A percentile compares a stretch with the other conserved stretches of the same genome.
Evolutionary conservation across 176 grass and related monocot genomes (phyloP).

Genomic region (Puccinellia tenuiflora): DNA sequence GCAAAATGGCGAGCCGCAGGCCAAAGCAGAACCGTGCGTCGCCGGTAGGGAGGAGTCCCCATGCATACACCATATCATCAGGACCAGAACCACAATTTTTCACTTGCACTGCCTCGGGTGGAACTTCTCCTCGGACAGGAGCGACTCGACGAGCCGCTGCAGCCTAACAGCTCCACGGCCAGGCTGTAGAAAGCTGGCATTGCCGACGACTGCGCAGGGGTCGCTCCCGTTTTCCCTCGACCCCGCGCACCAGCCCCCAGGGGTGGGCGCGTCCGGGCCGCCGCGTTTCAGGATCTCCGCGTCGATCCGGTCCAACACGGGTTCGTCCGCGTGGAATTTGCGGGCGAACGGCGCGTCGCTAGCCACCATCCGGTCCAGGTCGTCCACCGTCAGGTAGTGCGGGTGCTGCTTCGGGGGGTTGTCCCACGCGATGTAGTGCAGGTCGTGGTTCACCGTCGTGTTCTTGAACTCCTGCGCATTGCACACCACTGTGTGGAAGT

Average conservation of each 20-base stretch:
- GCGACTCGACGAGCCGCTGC: slow-evolving; percentile 24
- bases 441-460: slow-evolving; percentile 63
- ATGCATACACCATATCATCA: neutral
- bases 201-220: slow-evolving; percentile 36
- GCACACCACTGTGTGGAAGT: slow-evolving; percentile 68
- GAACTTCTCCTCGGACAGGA: slow-evolving; percentile 54
- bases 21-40: neutral
- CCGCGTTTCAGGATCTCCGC: slow-evolving; percentile 28
- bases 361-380: slow-evolving; percentile 45
- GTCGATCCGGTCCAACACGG: slow-evolving; percentile 49
- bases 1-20: slow-evolving; percentile 20
- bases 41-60: slow-evolving; percentile 6
- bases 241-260: too few relatives aligned
- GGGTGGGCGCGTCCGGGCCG: slow-evolving; percentile 21
- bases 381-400: slow-evolving; percentile 36
- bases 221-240: slow-evolving; percentile 38
- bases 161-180: slow-evolving; percentile 45
- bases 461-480: slow-evolving; percentile 51
- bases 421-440: slow-evolving; percentile 70
- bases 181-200: slow-evolving; percentile 28
- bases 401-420: slow-evolving; percentile 70
- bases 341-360: slow-evolving; percentile 49
- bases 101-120: slow-evolving; percentile 60
- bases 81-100: neutral
- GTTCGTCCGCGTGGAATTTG: slow-evolving; percentile 48